These are phyloP conservation scores for Pseudocohnilembus persalinus DNA, from an alignment of 169 alveolate genomes.

Conservation along the genomic window DNA sequence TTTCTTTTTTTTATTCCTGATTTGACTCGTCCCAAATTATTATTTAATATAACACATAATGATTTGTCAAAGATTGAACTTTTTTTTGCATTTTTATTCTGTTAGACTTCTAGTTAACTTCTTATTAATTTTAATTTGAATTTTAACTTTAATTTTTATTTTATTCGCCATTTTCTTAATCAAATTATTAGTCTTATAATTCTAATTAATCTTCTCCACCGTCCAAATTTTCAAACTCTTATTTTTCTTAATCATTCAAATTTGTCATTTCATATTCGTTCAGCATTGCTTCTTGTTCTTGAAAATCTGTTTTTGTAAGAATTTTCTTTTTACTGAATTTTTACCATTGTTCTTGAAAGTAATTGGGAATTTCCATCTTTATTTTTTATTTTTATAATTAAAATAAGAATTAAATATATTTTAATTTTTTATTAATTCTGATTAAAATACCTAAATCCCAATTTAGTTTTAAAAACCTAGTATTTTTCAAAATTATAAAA, in stretches of 20 bases:
- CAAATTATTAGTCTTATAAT: neutral
- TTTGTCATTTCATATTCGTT: neutral
- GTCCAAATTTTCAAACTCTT: neutral
- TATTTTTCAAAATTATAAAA: too few species aligned
- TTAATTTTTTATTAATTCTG: too few species aligned
- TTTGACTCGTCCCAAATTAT: neutral
- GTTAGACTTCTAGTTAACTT: too few species aligned
- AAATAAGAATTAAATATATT: too few species aligned
- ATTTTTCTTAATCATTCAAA: neutral
- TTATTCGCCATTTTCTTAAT: neutral
- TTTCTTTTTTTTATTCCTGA: neutral
- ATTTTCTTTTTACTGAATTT: too few species aligned
- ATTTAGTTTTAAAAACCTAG: too few species aligned
- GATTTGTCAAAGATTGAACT: neutral
- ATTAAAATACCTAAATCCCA: too few species aligned
- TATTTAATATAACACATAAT: neutral
- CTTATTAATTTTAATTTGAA: neutral
- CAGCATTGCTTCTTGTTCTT: neutral
- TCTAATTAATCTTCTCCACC: neutral
- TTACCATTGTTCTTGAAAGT: neutral
- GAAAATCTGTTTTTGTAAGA: neutral
- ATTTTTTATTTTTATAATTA: too few species aligned
- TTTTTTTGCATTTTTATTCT: neutral
- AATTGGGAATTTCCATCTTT: neutral
- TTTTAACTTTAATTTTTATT: neutral